Conservation (phyloP, 2,329 filamentous ascomycete species). For the Lithohypha guttulata region DNA sequence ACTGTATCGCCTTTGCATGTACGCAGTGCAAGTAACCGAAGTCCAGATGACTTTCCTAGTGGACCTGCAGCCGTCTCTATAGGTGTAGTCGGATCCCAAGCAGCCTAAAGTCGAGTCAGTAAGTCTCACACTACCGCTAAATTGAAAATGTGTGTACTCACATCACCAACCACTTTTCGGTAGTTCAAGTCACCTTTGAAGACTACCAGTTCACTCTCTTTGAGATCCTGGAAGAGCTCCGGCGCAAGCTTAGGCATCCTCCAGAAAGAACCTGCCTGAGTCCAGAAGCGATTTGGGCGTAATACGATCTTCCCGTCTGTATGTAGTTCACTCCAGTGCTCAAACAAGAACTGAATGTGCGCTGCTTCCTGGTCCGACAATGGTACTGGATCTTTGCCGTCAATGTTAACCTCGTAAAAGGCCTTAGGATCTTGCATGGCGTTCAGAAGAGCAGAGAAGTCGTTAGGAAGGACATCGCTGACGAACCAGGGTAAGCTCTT, state of each 20-base stretch:
- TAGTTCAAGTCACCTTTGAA: conserved; percentile 99
- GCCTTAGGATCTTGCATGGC: conserved; percentile 64
- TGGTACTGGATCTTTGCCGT: conserved; percentile 47
- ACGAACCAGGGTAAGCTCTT: conserved; percentile 98
- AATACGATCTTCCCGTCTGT: conserved; percentile 73
- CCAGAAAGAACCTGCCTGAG: conserved; percentile 78
- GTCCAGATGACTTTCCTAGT: conserved; percentile 62
- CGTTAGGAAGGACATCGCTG: conserved; percentile 77
- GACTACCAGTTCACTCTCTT: conserved; percentile 73
- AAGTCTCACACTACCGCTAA: background rate
- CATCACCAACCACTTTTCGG: conserved; percentile 80
- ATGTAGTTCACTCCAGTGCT: conserved; percentile 69
- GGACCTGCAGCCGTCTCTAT: conserved; percentile 79
- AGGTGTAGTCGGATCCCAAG: conserved; percentile 78
- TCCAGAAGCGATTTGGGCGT: conserved; percentile 86
- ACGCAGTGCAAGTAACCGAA: conserved; percentile 75
- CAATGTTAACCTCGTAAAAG: conserved; percentile 68
- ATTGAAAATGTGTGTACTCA: conserved; percentile 36
- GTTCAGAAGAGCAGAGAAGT: conserved; percentile 73
- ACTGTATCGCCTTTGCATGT: conserved; percentile 97
- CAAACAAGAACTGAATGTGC: conserved; percentile 66
- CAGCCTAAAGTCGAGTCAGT: conserved; percentile 38
- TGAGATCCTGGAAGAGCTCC: conserved; percentile 63
- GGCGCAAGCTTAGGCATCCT: conserved; percentile 60
- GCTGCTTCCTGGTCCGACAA: conserved; percentile 57